Evolutionary conservation across 345 rosid species (phyloP).

Genomic region (Ceriops tagal): DNA sequence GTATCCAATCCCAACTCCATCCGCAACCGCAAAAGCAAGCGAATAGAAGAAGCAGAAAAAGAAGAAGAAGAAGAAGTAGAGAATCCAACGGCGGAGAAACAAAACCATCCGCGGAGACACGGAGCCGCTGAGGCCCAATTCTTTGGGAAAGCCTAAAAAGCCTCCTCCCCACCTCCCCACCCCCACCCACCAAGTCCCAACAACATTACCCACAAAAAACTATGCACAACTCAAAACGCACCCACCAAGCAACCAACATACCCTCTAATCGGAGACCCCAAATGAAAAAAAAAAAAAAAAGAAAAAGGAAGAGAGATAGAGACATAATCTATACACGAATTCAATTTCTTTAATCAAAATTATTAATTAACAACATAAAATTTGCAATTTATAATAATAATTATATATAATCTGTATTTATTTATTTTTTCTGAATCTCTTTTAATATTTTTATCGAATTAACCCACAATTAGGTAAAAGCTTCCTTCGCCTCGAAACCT

Average conservation of each 20-base stretch:
- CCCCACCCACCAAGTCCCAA: no score
- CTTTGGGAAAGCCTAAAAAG: slow-evolving; percentile 52
- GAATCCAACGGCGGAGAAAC: slow-evolving; percentile 65
- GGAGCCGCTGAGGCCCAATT: slow-evolving; percentile 84
- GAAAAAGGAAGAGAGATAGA: no score
- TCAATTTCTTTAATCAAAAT: no score
- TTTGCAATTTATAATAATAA: no score
- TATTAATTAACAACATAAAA: no score
- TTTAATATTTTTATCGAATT: background rate
- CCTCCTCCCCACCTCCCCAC: no score
- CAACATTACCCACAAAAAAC: background rate
- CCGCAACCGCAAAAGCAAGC: background rate
- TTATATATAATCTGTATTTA: no score
- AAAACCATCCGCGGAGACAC: slow-evolving; percentile 83
- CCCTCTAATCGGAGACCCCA: no score
- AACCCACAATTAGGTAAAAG: slow-evolving; percentile 28
- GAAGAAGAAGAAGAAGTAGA: background rate
- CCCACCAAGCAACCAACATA: background rate
- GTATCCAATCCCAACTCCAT: slow-evolving; percentile 2
- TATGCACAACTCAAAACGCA: background rate
- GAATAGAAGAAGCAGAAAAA: background rate
- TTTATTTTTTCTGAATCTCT: no score
- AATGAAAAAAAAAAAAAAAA: no score
- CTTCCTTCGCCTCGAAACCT: slow-evolving; percentile 15
- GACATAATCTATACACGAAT: no score